phyloP scores from a whole-genome alignment of 179 eudicot genomes.

The Patellifolia procumbens region DNA sequence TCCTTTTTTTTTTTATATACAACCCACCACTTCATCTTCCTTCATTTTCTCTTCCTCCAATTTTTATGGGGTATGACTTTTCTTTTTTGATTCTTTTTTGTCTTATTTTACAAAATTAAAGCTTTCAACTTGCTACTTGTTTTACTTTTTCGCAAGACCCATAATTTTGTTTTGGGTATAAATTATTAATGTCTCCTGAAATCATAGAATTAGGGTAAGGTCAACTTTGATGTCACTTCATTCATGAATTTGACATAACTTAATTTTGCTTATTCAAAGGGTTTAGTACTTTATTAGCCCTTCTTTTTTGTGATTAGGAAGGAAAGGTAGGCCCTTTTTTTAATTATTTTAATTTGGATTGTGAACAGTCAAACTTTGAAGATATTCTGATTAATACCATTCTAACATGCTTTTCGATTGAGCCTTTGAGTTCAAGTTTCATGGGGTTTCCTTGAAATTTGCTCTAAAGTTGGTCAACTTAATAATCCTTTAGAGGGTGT shows the following conservation, averaged over 20 bases:
- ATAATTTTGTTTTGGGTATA: background rate
- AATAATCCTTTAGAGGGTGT: background rate
- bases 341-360: background rate
- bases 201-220: background rate
- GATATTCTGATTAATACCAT: background rate
- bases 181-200: background rate
- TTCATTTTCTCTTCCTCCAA: background rate
- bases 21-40: background rate
- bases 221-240: slow-evolving; percentile 10
- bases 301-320: background rate
- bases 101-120: background rate
- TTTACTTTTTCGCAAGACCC: background rate
- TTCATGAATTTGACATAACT: background rate
- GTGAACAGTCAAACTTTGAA: slow-evolving; percentile 7
- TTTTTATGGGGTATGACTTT: background rate
- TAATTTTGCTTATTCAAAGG: background rate
- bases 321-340: background rate
- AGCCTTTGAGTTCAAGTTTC: slow-evolving; percentile 16
- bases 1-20: background rate
- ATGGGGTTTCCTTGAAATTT: slow-evolving; percentile 9
- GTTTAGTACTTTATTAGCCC: background rate
- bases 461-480: slow-evolving; percentile 11
- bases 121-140: background rate
- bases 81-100: background rate
- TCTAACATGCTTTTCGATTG: slow-evolving; percentile 5